phyloP scores from a whole-genome alignment of 768 basidiomycete genomes.

The Lyophyllum atratum region DNA sequence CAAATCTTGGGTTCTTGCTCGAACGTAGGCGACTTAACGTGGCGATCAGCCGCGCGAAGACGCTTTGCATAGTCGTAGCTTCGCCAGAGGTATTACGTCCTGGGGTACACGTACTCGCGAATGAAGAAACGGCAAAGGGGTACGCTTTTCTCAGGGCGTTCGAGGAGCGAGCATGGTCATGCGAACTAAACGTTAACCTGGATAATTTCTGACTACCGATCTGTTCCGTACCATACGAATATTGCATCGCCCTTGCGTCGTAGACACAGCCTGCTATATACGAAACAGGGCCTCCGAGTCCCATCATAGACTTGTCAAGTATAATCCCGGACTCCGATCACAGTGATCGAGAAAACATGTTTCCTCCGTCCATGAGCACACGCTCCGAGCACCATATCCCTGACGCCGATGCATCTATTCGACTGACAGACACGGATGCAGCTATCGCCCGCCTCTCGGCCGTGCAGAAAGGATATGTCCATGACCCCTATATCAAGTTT shows the following conservation, averaged over 20 bases:
- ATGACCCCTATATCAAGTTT: slow-evolving; percentile 69
- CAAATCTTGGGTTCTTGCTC: slow-evolving; percentile 45
- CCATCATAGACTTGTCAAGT: too few species aligned
- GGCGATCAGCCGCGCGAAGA: slow-evolving; percentile 54
- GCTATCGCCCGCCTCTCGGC: slow-evolving; percentile 87
- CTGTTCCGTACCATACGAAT: neutral
- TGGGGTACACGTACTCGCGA: slow-evolving; percentile 42
- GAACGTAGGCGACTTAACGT: slow-evolving; percentile 53
- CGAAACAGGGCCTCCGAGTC: too few species aligned
- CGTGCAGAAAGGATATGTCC: slow-evolving; percentile 73
- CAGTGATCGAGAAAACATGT: slow-evolving; percentile 17
- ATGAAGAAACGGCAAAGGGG: slow-evolving; percentile 47
- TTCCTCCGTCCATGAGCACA: slow-evolving; percentile 21
- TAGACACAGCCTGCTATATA: too few species aligned
- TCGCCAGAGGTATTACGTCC: slow-evolving; percentile 47
- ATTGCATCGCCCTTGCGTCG: too few species aligned
- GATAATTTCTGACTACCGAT: slow-evolving; percentile 25
- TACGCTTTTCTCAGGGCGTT: slow-evolving; percentile 51
- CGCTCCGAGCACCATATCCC: neutral
- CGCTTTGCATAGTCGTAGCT: slow-evolving; percentile 48
- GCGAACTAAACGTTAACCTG: slow-evolving; percentile 35
- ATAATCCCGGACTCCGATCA: neutral
- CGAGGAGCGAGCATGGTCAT: slow-evolving; percentile 52
- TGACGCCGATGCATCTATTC: slow-evolving; percentile 64
- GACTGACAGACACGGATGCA: slow-evolving; percentile 83